phyloP scores from a whole-genome alignment of 2,329 filamentous ascomycete species.

The Calonectria ilicicola region DNA sequence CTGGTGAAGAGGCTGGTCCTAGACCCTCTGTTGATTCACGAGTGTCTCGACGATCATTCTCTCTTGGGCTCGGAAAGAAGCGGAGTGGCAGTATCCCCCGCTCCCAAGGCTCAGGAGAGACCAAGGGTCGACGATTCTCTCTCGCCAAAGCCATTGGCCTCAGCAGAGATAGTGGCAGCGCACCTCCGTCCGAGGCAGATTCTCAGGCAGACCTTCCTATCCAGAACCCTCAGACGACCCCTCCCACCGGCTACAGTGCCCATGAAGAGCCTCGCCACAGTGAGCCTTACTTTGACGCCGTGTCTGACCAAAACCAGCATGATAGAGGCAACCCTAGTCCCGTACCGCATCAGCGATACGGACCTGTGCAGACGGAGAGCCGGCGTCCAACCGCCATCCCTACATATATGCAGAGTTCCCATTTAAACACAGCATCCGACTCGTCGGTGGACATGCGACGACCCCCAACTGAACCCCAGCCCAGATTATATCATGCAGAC shows the following conservation, averaged over 20 bases:
- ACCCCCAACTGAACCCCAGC: constrained; percentile 52
- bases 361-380: constrained; percentile 54
- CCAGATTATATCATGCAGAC: constrained; percentile 58
- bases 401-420: constrained; percentile 58
- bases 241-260: constrained; percentile 48
- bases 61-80: constrained; percentile 77
- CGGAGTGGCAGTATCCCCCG: constrained; percentile 73
- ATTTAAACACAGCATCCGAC: constrained; percentile 65
- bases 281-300: constrained; percentile 55
- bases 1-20: constrained; percentile 61
- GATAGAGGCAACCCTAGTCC: constrained; percentile 50
- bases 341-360: constrained; percentile 56
- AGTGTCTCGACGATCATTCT: constrained; percentile 76
- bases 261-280: constrained; percentile 51
- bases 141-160: constrained; percentile 74
- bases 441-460: constrained; percentile 64
- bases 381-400: constrained; percentile 58
- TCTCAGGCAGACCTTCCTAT: constrained; percentile 67
- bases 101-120: constrained; percentile 68
- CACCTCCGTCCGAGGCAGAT: constrained; percentile 58
- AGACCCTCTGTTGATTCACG: constrained; percentile 79
- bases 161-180: constrained; percentile 64
- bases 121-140: constrained; percentile 75
- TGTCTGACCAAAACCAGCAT: constrained; percentile 52
- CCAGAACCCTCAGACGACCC: constrained; percentile 55